Evolutionary conservation across 495 filamentous ascomycete genomes (phyloP).

Genomic region (Rusavskia elegans): DNA sequence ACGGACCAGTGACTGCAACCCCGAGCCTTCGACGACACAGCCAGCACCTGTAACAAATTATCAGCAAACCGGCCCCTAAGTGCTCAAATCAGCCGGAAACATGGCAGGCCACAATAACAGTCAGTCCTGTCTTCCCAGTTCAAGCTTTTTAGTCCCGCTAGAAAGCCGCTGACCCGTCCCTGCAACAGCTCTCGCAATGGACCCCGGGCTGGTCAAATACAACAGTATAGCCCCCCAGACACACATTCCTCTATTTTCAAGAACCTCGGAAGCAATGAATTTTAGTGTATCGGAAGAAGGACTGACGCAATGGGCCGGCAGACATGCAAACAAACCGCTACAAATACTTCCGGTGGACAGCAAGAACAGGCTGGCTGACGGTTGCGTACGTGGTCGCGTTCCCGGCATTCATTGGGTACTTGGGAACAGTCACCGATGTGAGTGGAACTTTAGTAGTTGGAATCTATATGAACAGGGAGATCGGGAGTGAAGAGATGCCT

Average conservation of each 20-base stretch:
- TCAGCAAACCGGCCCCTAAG: neutral
- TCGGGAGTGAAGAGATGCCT: too few relatives aligned
- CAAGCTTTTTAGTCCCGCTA: neutral
- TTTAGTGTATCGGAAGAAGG: too few relatives aligned
- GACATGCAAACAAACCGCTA: constrained; percentile 74
- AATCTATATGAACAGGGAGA: too few relatives aligned
- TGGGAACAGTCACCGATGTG: constrained; percentile 72
- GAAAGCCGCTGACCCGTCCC: constrained; percentile 5
- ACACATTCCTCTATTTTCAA: neutral
- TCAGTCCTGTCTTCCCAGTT: neutral
- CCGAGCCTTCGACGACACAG: neutral
- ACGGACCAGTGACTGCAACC: too few relatives aligned
- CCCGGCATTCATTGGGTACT: constrained; percentile 48
- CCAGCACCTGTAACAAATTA: neutral
- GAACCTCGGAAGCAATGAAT: neutral
- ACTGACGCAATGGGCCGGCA: constrained; percentile 18
- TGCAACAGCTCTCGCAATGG: constrained; percentile 40
- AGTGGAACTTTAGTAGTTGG: constrained; percentile 17
- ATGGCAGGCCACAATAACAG: constrained; percentile 19
- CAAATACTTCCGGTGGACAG: constrained; percentile 91
- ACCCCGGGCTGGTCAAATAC: constrained; percentile 66
- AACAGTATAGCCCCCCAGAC: constrained; percentile 38
- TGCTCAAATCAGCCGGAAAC: neutral
- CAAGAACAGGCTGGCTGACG: constrained; percentile 60
- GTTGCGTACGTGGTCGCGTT: constrained; percentile 58